phyloP scores from a whole-genome alignment of 2,329 filamentous ascomycete species.

The Aspergillus hiratsukae region DNA sequence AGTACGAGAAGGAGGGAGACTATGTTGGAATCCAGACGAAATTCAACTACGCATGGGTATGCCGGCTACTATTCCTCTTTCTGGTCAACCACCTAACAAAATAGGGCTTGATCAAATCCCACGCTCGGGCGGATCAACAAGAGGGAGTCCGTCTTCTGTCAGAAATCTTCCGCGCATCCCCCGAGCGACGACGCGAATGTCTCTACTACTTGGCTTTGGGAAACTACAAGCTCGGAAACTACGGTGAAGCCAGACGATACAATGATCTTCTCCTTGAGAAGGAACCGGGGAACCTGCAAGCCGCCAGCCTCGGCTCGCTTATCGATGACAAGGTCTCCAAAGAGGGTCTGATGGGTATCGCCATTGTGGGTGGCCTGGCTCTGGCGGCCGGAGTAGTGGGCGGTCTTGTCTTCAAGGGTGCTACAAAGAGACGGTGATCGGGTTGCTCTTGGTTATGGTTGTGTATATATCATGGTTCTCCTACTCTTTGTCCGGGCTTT shows the following conservation, averaged over 20 bases:
- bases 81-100: neutral
- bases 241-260: constrained; percentile 87
- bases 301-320: constrained; percentile 74
- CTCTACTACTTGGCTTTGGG: constrained; percentile 96
- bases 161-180: constrained; percentile 91
- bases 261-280: constrained; percentile 89
- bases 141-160: constrained; percentile 88
- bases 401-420: constrained; percentile 74
- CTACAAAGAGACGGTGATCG: constrained; percentile 52
- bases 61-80: constrained; percentile 15
- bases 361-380: constrained; percentile 88
- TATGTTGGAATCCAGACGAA: constrained; percentile 97
- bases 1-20: constrained; percentile 96
- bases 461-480: neutral
- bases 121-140: constrained; percentile 78
- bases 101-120: constrained; percentile 93
- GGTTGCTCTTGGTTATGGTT: neutral
- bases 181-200: constrained; percentile 92
- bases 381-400: constrained; percentile 91
- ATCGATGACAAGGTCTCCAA: constrained; percentile 96
- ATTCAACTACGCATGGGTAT: constrained; percentile 99
- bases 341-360: constrained; percentile 89
- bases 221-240: constrained; percentile 98
- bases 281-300: constrained; percentile 88
- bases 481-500: neutral